Base-by-base conservation (phyloP, 805 yeast genomes). In the Kregervanrija pseudodelftensis region DNA sequence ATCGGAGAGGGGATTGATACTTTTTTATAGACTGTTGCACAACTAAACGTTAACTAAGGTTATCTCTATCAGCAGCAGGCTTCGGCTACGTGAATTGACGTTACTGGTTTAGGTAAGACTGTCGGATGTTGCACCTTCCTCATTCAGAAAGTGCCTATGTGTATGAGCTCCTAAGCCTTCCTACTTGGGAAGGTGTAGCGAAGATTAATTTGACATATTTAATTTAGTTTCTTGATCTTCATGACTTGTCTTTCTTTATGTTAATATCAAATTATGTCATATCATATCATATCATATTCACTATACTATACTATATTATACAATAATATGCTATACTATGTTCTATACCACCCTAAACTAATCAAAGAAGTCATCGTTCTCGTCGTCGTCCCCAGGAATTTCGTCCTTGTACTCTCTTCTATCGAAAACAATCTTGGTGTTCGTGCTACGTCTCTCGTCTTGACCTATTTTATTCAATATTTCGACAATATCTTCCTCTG, bases 381-480 rank as follows among this genome's bases (percentile, higher is more conserved):
- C 62, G 22, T 58, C 62, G 10, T 52, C 61, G 2, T 17, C 45
- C 11, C n/a, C 42, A 10, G 32, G 28, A 14, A 38, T 39, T 8
- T 36, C 39, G 36, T 51, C 54, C n/a, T 45, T 44, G 8, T 46
- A 41, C 15, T 58, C 60, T 38, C 64, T 53, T 53, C 85, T 68
- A 51, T 76, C 69, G 53, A 75, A 74, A 22, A 82, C 86, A 48
- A 87, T 84, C 64, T 80, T 81, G 14, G 84, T 75, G 36, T 76
- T 77, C 37, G 72, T 73, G n/a, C 68, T 64, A 55, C 74, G 74
- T 58, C 78, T 75, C 44, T 80, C 79, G 56, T 85, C 88, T 49
- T 82, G 74, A 7, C 95, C 82, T 32, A 91, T 71, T 48, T 90
- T 89, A 60, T 88, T 89, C 51, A 91, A 70, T 41, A 93, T 78